Base-by-base conservation (phyloP, 2,329 filamentous ascomycete species). In the Botryotinia globosa region DNA sequence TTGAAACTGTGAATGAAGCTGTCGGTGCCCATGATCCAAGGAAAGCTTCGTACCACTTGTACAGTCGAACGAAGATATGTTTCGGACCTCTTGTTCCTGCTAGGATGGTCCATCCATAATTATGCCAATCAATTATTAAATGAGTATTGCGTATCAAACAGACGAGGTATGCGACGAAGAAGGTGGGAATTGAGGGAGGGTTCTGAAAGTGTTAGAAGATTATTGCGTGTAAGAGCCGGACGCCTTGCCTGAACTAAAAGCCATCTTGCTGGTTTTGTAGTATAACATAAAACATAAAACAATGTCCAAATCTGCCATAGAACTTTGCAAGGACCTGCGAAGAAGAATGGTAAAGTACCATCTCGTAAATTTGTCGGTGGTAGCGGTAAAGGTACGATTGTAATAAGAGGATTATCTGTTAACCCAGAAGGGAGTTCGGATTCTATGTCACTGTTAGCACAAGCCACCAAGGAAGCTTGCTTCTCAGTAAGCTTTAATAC, bases 61-160 rank as follows among this genome's bases (percentile, higher is more conserved):
- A 92, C 14, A 97, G 80, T 42, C 83, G 86, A 14, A 98, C 94
- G n/a, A 98, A 87, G 0, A 91, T 91, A 79, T 97, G 93, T 9
- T 80, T 82, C 2, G 83, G 75, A 58, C 88, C 86, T 37, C 85
- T 83, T 66, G 87, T 88, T 65, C 87, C 85, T 8, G 87, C 92
- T 5, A 99, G 88, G 77, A 99, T 97, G 14, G 94, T 95, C 86
- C 95, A 97, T 77, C 95, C 96, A 82, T 98, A 98, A 83, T 99
- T 99, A 85, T 99, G 96, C 96, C 96, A 99, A 84, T 99, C 96
- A 72, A 98, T 92, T 74, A 98, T 86, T 6, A 99, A 87, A 72
- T 89, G 88, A 56, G 93, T 97, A 77, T 93, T 91, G 67, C 96
- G 91, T 68, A 97, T 81, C 77, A 90, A 88, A 78, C 92, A 93